Evolutionary conservation across 2,329 filamentous ascomycete species (phyloP).

Genomic region (Aureobasidium sp.): DNA sequence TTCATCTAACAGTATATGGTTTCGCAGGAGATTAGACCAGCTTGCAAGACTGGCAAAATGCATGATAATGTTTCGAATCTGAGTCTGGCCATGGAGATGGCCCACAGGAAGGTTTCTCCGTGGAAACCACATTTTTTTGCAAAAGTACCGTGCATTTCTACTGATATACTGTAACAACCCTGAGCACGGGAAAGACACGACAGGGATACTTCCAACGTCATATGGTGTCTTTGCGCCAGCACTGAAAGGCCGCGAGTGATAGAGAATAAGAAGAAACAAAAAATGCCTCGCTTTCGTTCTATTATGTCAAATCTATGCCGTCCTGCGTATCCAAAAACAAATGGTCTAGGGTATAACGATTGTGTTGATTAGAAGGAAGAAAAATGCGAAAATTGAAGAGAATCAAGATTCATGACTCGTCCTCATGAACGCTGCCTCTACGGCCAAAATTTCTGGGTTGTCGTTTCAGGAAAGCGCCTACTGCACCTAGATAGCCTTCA

Average conservation of each 20-base stretch:
- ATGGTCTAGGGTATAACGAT: neutral
- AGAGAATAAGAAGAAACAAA: neutral
- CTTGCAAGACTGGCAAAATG: too few species aligned
- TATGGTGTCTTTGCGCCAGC: neutral
- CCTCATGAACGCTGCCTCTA: constrained; percentile 33
- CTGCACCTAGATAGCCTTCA: constrained; percentile 89
- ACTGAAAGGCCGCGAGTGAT: neutral
- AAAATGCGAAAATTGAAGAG: too few species aligned
- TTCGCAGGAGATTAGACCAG: too few species aligned
- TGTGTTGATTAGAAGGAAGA: neutral
- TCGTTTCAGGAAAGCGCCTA: constrained; percentile 87
- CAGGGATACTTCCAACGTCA: too few species aligned
- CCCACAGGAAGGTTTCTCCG: too few species aligned
- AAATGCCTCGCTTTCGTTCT: neutral
- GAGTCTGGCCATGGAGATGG: too few species aligned
- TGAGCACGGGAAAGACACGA: too few species aligned
- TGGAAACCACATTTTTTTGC: too few species aligned
- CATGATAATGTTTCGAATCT: too few species aligned
- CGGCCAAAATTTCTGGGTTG: constrained; percentile 89
- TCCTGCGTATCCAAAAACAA: neutral
- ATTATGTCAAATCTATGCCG: neutral
- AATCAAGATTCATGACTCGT: neutral
- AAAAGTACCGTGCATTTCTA: too few species aligned
- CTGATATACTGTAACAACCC: too few species aligned
- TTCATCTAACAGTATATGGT: too few species aligned